phyloP scores from a whole-genome alignment of 257 asterid genomes.

The Nicotiana benthamiana region DNA sequence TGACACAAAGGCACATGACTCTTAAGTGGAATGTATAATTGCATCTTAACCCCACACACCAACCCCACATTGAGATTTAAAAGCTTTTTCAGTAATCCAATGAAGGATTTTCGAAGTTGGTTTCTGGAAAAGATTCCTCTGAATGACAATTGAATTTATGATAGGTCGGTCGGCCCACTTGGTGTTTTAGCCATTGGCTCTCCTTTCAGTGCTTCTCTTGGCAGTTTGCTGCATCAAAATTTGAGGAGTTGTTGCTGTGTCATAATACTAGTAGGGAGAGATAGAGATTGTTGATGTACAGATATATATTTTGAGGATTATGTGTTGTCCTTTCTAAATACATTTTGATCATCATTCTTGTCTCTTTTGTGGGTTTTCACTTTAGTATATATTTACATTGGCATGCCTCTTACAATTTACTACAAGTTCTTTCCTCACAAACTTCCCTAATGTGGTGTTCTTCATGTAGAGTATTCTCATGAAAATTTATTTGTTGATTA shows the following conservation, averaged over 20 bases:
- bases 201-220: slow-evolving; percentile 20
- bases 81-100: slow-evolving; percentile 22
- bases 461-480: neutral
- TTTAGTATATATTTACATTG: neutral
- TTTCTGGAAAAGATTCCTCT: slow-evolving; percentile 39
- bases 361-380: neutral
- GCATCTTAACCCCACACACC: neutral
- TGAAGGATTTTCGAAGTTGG: slow-evolving; percentile 26
- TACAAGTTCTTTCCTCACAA: neutral
- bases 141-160: slow-evolving; percentile 18
- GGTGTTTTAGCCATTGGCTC: slow-evolving; percentile 31
- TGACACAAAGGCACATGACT: slow-evolving; percentile 23
- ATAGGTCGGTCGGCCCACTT: slow-evolving; percentile 21
- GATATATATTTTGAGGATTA: slow-evolving; percentile 20
- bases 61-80: slow-evolving; percentile 4
- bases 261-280: slow-evolving; percentile 5
- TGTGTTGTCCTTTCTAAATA: slow-evolving; percentile 15
- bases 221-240: slow-evolving; percentile 25
- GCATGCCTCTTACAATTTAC: neutral
- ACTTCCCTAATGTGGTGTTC: neutral
- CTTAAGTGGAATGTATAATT: slow-evolving; percentile 16
- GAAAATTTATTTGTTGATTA: neutral
- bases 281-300: slow-evolving; percentile 33
- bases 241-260: slow-evolving; percentile 6
- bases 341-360: slow-evolving; percentile 23